phyloP scores from a whole-genome alignment of 1,284 basidiomycete genomes.

The Singerocomus inundabilis region DNA sequence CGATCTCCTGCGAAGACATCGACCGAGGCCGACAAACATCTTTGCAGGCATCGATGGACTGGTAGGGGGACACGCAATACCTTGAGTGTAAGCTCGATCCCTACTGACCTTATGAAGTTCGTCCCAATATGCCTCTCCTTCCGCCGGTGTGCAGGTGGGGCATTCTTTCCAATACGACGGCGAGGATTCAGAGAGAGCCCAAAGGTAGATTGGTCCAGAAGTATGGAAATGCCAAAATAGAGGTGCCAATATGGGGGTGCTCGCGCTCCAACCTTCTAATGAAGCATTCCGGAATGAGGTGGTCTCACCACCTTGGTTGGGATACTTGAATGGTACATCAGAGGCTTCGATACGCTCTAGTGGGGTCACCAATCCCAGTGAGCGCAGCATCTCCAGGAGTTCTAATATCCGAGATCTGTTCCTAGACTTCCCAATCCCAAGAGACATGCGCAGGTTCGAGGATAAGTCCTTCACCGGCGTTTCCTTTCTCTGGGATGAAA shows the following conservation, averaged over 20 bases:
- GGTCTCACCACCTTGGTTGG: conserved; percentile 41
- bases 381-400: conserved; percentile 53
- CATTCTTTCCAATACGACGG: conserved; percentile 57
- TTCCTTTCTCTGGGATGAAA: conserved; percentile 43
- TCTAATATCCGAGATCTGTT: conserved; percentile 59
- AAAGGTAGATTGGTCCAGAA: conserved; percentile 53
- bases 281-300: conserved; percentile 46
- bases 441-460: conserved; percentile 41
- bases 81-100: conserved; percentile 30
- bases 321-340: conserved; percentile 45
- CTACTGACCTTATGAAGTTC: conserved; percentile 49
- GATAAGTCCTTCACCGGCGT: conserved; percentile 54
- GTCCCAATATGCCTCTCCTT: conserved; percentile 55
- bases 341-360: conserved; percentile 44
- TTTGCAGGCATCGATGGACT: conserved; percentile 23
- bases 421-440: conserved; percentile 58
- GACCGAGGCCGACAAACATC: conserved; percentile 34
- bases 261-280: conserved; percentile 43
- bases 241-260: conserved; percentile 46
- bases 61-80: conserved; percentile 17
- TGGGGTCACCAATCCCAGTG: conserved; percentile 55
- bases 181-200: conserved; percentile 48
- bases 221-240: conserved; percentile 61
- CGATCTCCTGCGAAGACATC: conserved; percentile 48
- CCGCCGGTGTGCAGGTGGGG: conserved; percentile 36